Evolutionary conservation across 192 early-diverging fungal species (phyloP), one percentile per base, ranked within the genome.

Genomic region (Podila epigama): DNA sequence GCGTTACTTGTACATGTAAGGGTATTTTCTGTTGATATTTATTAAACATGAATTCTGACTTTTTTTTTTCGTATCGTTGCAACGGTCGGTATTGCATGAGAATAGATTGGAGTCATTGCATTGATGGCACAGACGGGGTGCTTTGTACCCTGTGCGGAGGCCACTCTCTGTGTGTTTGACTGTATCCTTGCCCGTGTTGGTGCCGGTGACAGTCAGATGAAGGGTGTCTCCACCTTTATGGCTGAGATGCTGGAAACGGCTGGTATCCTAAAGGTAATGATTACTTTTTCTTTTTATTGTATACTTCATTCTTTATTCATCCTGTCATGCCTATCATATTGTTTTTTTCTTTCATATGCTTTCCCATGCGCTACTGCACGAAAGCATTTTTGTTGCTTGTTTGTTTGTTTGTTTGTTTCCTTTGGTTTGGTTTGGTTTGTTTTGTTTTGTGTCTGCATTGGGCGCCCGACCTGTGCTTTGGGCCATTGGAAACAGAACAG

Each of bases 211-310:
- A 92, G 90, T 60, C 94, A 96, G 67, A 81, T 96, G 32, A 93
- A 93, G 57, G 96, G 96, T 40, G 92, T 97, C 2, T 97, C 95
- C 13, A 98, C 96, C 18, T 98, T 98, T 73, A 98, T 98, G 96
- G 92, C 94, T 3, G 94, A 94, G 73, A 95, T 95, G 94, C 79
- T 98, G 28, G 96, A 98, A 77, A 97, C 95, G 0, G 90, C 95
- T 0, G 90, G 92, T 3, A 97, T 97, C 63, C 65, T 98, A n/a
- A 91, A 89, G 79, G 88, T 89, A 60, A 28, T 41, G 53, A 37
- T 51, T 13, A 39, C 18, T 32, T 13, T 33, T 8, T 66, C n/a
- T 39, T 66, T 22, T 1, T 48, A 16, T 48, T 48, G 44, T 8
- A 9, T 22, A 22, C 15, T 39, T 13, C 37, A 39, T 22, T 48